Evolutionary conservation across 345 rosid species (phyloP), one percentile per base, ranked within the genome.

Genomic region (Salix viminalis): DNA sequence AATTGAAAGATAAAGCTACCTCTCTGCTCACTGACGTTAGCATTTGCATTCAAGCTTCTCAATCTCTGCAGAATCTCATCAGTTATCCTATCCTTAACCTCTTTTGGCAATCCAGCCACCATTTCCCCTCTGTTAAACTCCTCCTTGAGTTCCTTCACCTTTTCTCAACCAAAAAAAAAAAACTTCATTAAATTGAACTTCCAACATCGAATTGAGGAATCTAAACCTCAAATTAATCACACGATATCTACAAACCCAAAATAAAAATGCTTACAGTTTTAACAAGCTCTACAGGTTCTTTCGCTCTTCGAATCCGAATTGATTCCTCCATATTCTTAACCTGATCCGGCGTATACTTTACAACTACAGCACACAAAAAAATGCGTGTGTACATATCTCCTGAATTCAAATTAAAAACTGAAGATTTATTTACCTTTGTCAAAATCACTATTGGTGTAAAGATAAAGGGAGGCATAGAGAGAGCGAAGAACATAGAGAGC

Each of bases 401-500:
- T 70, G 30, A 74, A 62, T 19, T 6, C 16, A 42, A 46, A 41
- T 41, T 28, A 52, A 3, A 26, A 24, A 37, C 30, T 34, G 18
- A 54, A 24, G 32, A 46, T 65, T 19, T 15, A 4, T 23, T 44
- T 36, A 82, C 85, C 85, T 28, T 60, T 26, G 41, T 48, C 16
- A 2, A 79, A 76, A 67, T 88, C 90, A 69, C 70, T 68, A 66
- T 76, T 80, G 84, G 96, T 81, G 88, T 87, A 87, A 77, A 92
- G 56, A 75, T 92, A 89, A 79, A 93, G 91, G 73, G 97, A 94
- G 19, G 84, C 80, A 80, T 96, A 96, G 75, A 94, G 88, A 83
- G 91, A 90, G 70, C 91, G 93, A 74, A 96, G 93, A 81, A 94
- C 94, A 82, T 81, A 94, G 74, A 96, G 98, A 77, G 98, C 98